phyloP scores from a whole-genome alignment of 2,329 filamentous ascomycete genomes.

The Fusarium subtropicale region DNA sequence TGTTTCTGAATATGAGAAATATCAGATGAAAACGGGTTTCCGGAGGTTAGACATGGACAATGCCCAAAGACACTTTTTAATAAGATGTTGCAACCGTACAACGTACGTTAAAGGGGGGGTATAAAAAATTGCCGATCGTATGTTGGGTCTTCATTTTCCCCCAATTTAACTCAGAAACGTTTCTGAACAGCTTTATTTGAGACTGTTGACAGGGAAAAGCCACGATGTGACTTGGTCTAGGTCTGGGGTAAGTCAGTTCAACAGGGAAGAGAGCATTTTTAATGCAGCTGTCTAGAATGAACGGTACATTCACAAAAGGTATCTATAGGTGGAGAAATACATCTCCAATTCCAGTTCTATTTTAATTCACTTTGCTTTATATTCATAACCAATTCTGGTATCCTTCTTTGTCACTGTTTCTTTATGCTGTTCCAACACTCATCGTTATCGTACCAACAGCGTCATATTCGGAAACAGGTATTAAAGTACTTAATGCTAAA shows the following conservation, averaged over 20 bases:
- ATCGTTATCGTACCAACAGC: no score
- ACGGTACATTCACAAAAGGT: not conserved
- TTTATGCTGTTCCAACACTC: not conserved
- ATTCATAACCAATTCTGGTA: accelerated
- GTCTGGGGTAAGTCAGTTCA: not conserved
- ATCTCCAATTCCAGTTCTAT: no score
- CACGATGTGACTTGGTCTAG: not conserved
- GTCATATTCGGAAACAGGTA: no score
- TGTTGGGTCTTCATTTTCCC: no score
- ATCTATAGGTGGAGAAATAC: not conserved
- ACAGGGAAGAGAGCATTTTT: not conserved
- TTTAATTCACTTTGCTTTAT: no score
- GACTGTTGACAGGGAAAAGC: not conserved
- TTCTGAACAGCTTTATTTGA: not conserved
- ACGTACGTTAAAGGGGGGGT: not conserved
- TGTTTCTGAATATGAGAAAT: not conserved
- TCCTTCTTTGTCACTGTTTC: accelerated
- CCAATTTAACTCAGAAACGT: no score
- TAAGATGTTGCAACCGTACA: no score
- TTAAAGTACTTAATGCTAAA: no score
- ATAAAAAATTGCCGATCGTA: not conserved
- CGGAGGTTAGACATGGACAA: not conserved
- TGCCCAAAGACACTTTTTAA: not conserved
- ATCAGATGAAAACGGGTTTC: not conserved
- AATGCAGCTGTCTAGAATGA: no score